These are phyloP conservation scores for Globisporangium middletonii DNA, from an alignment of 352 stramenopile genomes.

Conservation along the genomic window DNA sequence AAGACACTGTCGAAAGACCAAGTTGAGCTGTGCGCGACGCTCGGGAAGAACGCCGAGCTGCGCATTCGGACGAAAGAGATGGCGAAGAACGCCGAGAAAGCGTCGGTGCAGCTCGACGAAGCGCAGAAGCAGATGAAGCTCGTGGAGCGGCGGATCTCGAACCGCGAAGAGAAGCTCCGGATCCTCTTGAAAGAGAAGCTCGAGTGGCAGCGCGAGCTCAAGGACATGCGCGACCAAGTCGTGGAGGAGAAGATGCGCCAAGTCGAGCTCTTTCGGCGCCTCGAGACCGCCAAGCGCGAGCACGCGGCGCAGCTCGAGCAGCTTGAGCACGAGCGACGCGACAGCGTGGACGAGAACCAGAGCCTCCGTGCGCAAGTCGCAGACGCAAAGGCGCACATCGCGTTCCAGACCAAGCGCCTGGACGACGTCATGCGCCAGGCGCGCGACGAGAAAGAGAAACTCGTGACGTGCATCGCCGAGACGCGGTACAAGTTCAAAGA, in stretches of 20 bases:
- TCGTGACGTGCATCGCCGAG: constrained; percentile 45
- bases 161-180: constrained; percentile 58
- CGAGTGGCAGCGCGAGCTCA: constrained; percentile 60
- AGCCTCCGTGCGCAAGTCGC: constrained; percentile 24
- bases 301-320: constrained; percentile 28
- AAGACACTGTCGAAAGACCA: constrained; percentile 29
- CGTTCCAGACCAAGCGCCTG: constrained; percentile 36
- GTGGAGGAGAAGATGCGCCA: constrained; percentile 73
- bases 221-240: constrained; percentile 46
- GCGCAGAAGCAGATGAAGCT: constrained; percentile 58
- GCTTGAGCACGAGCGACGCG: constrained; percentile 22
- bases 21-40: constrained; percentile 45
- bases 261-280: constrained; percentile 49
- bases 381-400: constrained; percentile 38
- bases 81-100: constrained; percentile 39
- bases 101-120: constrained; percentile 37
- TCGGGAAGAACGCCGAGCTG: constrained; percentile 63
- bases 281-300: constrained; percentile 47
- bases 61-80: constrained; percentile 50
- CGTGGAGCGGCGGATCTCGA: constrained; percentile 42
- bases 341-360: constrained; percentile 40
- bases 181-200: constrained; percentile 63
- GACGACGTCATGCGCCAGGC: constrained; percentile 42
- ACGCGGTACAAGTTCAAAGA: constrained; percentile 52
- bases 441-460: constrained; percentile 51